These are phyloP conservation scores for Colletotrichum sp. DNA, from an alignment of 2,329 filamentous ascomycete genomes.

Conservation along the genomic window DNA sequence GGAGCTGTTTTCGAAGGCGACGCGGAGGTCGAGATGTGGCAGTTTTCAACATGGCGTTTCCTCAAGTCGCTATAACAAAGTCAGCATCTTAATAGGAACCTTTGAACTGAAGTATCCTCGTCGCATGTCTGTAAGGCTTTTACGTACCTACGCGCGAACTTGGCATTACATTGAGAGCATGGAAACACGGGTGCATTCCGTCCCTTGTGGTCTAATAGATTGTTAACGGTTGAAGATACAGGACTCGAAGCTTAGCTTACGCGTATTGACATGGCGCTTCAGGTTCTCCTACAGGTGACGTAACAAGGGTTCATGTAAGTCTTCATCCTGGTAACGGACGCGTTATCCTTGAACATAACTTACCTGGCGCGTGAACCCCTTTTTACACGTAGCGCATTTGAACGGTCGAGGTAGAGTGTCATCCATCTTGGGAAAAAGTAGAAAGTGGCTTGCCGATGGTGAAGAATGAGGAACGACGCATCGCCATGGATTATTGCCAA, in stretches of 20 bases:
- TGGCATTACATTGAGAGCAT: not conserved
- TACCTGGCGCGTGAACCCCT: constrained; percentile 8
- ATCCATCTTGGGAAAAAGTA: not conserved
- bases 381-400: constrained; percentile 7
- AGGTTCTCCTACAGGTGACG: not conserved
- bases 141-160: not conserved
- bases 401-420: constrained; percentile 1
- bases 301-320: not conserved
- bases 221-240: not conserved
- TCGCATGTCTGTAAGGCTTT: not conserved
- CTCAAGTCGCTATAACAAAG: not conserved
- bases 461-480: not conserved
- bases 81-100: not conserved
- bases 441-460: not conserved
- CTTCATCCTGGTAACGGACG: not conserved
- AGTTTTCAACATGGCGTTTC: constrained; percentile 5
- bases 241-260: not conserved
- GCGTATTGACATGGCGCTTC: constrained; percentile 13
- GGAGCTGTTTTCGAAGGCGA: not conserved
- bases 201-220: not conserved
- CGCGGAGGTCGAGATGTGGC: not conserved
- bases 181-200: constrained; percentile 1
- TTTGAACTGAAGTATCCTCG: not conserved
- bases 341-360: not conserved
- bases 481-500: not conserved